phyloP scores from a whole-genome alignment of 768 basidiomycete species.

The Suillus clintonianus region DNA sequence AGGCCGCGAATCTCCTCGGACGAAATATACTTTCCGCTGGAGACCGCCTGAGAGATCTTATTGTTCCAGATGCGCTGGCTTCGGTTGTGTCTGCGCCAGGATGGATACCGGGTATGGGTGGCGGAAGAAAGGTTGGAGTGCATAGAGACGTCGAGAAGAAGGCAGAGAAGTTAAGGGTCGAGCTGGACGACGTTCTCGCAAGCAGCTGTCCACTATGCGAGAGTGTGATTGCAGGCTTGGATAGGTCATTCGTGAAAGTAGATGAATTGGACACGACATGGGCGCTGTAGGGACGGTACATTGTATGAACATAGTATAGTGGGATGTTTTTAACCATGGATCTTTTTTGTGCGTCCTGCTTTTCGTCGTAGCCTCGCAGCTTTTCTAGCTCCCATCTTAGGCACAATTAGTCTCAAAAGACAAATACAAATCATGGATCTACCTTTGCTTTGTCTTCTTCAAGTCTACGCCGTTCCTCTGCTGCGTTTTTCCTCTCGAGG shows the following conservation, averaged over 20 bases:
- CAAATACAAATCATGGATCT: background rate
- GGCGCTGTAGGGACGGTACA: conserved; percentile 49
- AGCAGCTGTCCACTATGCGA: conserved; percentile 94
- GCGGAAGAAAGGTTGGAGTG: conserved; percentile 45
- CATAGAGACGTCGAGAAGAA: conserved; percentile 57
- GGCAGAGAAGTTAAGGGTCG: conserved; percentile 71
- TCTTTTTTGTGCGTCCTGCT: conserved; percentile 78
- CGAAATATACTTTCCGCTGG: conserved; percentile 86
- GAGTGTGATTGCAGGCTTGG: conserved; percentile 80
- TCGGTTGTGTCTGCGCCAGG: conserved; percentile 75
- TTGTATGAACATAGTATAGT: conserved; percentile 3
- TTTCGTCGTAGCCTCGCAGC: conserved; percentile 71
- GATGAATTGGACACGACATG: conserved; percentile 81
- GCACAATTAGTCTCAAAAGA: conserved; percentile 5
- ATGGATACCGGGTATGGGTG: conserved; percentile 73
- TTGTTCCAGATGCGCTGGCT: conserved; percentile 91
- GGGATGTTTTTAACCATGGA: conserved; percentile 58
- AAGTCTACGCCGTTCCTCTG: conserved; percentile 68
- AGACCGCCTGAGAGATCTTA: conserved; percentile 87
- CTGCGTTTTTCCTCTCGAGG: conserved; percentile 66
- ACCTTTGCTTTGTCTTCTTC: conserved; percentile 38
- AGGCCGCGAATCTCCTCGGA: conserved; percentile 68
- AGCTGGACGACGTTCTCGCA: conserved; percentile 88
- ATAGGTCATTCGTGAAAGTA: conserved; percentile 81
- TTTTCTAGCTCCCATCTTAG: conserved; percentile 79